Base-by-base conservation (phyloP, 371 early-diverging fungal species). In the Syncephalastrum contaminatum region DNA sequence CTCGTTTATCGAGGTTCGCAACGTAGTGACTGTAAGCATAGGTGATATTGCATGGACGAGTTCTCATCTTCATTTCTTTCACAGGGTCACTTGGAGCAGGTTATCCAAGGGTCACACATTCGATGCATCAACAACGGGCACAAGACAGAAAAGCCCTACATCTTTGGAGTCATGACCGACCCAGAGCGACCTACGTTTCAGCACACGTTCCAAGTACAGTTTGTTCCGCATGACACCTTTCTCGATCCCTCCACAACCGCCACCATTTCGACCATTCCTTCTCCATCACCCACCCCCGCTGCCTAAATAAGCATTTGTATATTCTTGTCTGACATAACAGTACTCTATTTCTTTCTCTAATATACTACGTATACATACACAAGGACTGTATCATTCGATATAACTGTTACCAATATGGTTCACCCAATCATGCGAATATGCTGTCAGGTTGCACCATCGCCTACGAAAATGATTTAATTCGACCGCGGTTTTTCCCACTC, bases 1-100 rank as follows among this genome's bases (percentile, higher is more conserved):
- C 1, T 62, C 62, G 1, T 72, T 74, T 60, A 74, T 78, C 13
- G 78, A 78, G 60, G 43, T 78, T n/a, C 68, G 75, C 5, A 62
- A 72, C 46, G 64, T 78, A 21, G 54, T 69, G 18, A 70, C 75
- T 4, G 77, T 73, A 63, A 76, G 67, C 16, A 5, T 8, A 12
- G 6, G 45, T 42, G 39, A 7, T 8, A n/a, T 24, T 12, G 12
- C 21, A 21, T 44, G 14, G 19, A 8, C 14, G 47, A 18, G 20
- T 4, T n/a, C 24, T n/a, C 4, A 22, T 22, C 4, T 4, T 36
- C 27, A 54, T 46, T 13, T 19, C 16, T 45, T 42, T 16, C 18
- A 15, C 64, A 80, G 75, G 84, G 88, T 22, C 67, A 75, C 13
- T 69, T 88, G 49, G 84, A 81, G 22, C 88, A 88, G 64, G 77